phyloP scores from a whole-genome alignment of 108 stramenopile genomes.

The Skeletonema potamos region DNA sequence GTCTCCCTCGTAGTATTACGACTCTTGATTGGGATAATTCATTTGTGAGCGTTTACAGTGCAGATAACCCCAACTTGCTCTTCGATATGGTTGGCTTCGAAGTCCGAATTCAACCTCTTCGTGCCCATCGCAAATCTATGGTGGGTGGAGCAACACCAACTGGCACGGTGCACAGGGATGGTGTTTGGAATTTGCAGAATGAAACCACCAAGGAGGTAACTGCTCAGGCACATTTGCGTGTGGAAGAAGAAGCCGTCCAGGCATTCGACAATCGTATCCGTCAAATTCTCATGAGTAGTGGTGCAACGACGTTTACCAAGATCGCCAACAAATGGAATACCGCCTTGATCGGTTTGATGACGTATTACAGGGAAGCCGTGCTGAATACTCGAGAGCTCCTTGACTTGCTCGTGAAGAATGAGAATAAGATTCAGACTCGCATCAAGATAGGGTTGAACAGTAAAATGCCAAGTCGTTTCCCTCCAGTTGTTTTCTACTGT shows the following conservation, averaged over 20 bases:
- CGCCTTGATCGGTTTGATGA: slow-evolving; percentile 96
- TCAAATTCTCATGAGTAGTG: slow-evolving; percentile 98
- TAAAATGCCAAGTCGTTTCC: slow-evolving; percentile 97
- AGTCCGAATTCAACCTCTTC: slow-evolving; percentile 93
- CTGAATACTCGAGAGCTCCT: slow-evolving; percentile 97
- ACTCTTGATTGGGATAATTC: slow-evolving; percentile 98
- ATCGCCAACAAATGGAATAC: slow-evolving; percentile 99
- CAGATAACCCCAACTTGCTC: slow-evolving; percentile 98
- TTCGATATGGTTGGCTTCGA: slow-evolving; percentile 99
- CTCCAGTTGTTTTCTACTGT: slow-evolving; percentile 91
- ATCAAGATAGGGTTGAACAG: slow-evolving; percentile 99
- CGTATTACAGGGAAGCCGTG: slow-evolving; percentile 99
- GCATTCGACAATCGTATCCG: slow-evolving; percentile 98
- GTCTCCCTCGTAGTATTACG: slow-evolving; percentile 94
- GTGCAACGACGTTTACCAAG: slow-evolving; percentile 98
- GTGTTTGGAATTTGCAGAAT: slow-evolving; percentile 99
- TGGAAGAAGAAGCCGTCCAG: slow-evolving; percentile 91
- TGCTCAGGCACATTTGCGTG: slow-evolving; percentile 94
- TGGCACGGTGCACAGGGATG: slow-evolving; percentile 88
- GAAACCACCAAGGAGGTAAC: slow-evolving; percentile 99
- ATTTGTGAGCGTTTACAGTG: slow-evolving; percentile 97
- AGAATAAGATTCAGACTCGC: slow-evolving; percentile 99
- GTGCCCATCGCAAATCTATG: slow-evolving; percentile 71
- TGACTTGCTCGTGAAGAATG: slow-evolving; percentile 97
- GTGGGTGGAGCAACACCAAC: slow-evolving; percentile 40